Base-by-base conservation (phyloP, 352 stramenopile species). In the Globisporangium barbulae region DNA sequence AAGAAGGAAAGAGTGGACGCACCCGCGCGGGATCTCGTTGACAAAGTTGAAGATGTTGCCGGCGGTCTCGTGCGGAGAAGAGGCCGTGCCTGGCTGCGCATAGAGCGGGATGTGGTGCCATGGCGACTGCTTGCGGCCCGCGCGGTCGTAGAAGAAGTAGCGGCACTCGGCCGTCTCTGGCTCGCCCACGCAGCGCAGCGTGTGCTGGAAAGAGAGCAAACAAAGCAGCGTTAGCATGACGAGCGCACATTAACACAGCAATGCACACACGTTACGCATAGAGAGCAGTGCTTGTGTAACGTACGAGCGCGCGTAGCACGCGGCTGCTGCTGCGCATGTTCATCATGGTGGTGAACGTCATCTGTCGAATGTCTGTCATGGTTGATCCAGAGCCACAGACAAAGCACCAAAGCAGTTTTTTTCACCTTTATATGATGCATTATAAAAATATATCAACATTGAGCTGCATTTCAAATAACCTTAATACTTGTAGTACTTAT, bases 71-170 rank as follows among this genome's bases (percentile, higher is more conserved):
- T 81, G 71, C 45, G 67, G 65, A 17, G 78, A 52, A 7, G 72
- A 68, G 1, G 55, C 70, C 45, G 74, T 63, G 2, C 63, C 55
- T n/a, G 64, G 57, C 21, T 74, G 56, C 4, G 72, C 75, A 65
- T 93, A 86, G n/a, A 98, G 79, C 56, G 92, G 83, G 54, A 98
- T 91, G 67, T 98, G 84, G 74, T 98, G 93, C 93, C 93, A 98
- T 15, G 91, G 91, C 21, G 91, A 98, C 61, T 95, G 84, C 69
- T 90, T 83, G 53, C 83, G 81, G 4, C 82, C 87, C 28, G 81
- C 68, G 45, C 75, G 56, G 74, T 96, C 83, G 65, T 86, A 78
- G 71, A 89, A 93, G 53, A 93, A 92, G 74, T 92, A 96, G 49
- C 86, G 86, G 65, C 84, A 97, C 31, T 76, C 83, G 21, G 81